Percentiles rank a stretch among this genome's conserved stretches.
Conservation (phyloP, 176 grass and related monocot species). For the Musa acuminata region DNA sequence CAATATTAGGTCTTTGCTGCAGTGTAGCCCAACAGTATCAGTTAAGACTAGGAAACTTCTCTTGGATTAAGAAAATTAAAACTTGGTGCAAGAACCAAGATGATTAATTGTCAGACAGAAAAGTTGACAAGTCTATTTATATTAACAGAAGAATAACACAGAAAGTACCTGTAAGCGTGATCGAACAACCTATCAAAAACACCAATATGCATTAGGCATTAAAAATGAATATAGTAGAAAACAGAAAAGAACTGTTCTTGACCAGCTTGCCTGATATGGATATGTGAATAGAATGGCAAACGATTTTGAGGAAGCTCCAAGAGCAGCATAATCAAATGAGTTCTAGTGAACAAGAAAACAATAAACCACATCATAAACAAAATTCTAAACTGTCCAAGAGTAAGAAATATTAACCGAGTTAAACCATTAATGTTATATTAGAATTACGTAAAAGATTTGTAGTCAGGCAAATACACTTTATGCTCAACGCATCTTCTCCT, state of each 20-base stretch:
- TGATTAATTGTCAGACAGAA: neutral
- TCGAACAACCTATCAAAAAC: slow-evolving; percentile 62
- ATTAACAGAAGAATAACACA: neutral
- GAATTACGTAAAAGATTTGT: too few relatives aligned
- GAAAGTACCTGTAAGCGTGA: slow-evolving; percentile 63
- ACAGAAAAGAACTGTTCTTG: slow-evolving; percentile 11
- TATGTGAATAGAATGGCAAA: slow-evolving; percentile 85
- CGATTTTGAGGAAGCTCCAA: slow-evolving; percentile 86
- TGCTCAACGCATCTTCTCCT: too few relatives aligned
- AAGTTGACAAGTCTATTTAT: neutral
- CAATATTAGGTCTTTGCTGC: slow-evolving; percentile 81
- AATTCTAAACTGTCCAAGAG: neutral
- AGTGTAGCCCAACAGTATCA: slow-evolving; percentile 21
- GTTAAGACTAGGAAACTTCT: neutral
- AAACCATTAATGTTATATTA: neutral
- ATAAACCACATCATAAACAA: slow-evolving; percentile 4
- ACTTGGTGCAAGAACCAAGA: neutral
- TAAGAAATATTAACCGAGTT: slow-evolving; percentile 8
- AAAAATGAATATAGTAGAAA: slow-evolving; percentile 1
- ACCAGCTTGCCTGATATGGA: slow-evolving; percentile 68
- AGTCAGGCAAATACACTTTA: too few relatives aligned
- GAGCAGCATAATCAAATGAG: slow-evolving; percentile 67
- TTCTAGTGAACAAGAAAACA: slow-evolving; percentile 36
- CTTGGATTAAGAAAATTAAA: neutral
- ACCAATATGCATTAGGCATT: neutral